phyloP scores from a whole-genome alignment of 2,329 filamentous ascomycete genomes.

The Diplocarpon mali region DNA sequence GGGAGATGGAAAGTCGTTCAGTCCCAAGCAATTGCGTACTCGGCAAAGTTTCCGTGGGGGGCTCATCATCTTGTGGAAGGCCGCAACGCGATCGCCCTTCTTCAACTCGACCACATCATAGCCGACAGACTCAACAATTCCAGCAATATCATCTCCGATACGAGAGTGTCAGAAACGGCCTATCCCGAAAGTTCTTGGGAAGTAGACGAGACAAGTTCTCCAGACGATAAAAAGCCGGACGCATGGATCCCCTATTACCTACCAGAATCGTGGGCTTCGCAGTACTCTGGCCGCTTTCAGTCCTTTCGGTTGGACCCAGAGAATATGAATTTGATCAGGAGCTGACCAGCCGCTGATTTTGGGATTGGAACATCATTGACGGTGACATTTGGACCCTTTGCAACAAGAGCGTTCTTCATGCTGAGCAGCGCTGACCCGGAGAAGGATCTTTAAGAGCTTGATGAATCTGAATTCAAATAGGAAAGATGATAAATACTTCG shows the following conservation, averaged over 20 bases:
- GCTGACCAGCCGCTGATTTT: conserved; percentile 23
- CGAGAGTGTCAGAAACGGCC: too few species aligned
- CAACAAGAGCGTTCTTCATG: conserved; percentile 27
- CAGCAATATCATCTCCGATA: conserved; percentile 27
- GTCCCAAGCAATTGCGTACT: conserved; percentile 46
- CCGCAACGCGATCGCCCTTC: conserved; percentile 36
- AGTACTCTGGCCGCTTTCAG: conserved; percentile 20
- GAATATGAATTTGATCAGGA: conserved; percentile 26
- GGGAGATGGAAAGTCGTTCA: conserved; percentile 40
- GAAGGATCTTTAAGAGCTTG: neutral
- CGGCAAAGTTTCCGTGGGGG: conserved; percentile 45
- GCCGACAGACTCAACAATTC: conserved; percentile 38
- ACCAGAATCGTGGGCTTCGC: conserved; percentile 16
- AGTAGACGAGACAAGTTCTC: too few species aligned
- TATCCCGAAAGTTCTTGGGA: too few species aligned
- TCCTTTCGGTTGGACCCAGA: conserved; percentile 27
- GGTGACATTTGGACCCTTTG: conserved; percentile 20
- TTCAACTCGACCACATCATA: conserved; percentile 34
- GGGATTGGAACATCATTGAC: conserved; percentile 25
- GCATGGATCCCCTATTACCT: too few species aligned
- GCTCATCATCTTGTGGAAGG: conserved; percentile 40
- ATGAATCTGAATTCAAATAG: neutral
- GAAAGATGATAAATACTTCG: too few species aligned
- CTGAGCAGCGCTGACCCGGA: neutral
- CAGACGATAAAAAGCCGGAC: too few species aligned